phyloP scores from a whole-genome alignment of 2,329 filamentous ascomycete genomes.

The Magnaporthales sp. region DNA sequence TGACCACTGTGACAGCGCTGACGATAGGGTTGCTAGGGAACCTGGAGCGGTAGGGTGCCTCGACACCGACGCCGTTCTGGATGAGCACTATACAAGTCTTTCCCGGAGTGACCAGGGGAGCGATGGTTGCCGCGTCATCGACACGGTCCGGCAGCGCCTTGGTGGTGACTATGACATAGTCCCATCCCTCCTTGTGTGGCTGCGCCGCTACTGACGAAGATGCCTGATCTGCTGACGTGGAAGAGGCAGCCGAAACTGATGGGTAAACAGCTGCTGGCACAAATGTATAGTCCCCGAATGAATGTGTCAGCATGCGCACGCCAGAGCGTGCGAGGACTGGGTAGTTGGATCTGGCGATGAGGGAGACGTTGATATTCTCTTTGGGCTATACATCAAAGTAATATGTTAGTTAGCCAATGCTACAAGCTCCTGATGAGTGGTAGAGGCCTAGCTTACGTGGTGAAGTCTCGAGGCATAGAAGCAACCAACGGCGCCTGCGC shows the following conservation, averaged over 20 bases:
- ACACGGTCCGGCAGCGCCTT: conserved; percentile 59
- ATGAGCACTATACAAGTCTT: conserved; percentile 54
- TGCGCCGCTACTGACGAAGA: conserved; percentile 5
- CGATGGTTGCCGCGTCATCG: conserved; percentile 52
- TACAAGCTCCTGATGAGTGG: background rate
- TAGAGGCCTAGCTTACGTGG: conserved; percentile 29
- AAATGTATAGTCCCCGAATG: conserved; percentile 61
- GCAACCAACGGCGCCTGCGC: conserved; percentile 63
- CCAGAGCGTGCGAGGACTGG: conserved; percentile 50
- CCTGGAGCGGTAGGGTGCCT: conserved; percentile 53
- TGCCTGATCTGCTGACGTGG: conserved; percentile 11
- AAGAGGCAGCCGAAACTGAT: conserved; percentile 45
- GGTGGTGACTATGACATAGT: conserved; percentile 62
- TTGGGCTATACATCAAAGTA: conserved; percentile 26
- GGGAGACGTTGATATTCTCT: conserved; percentile 50
- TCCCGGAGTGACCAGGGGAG: conserved; percentile 44
- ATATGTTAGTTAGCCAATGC: background rate
- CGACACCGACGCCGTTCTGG: conserved; percentile 64
- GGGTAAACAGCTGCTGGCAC: conserved; percentile 52
- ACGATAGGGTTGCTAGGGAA: conserved; percentile 54
- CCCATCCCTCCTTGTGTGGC: conserved; percentile 20
- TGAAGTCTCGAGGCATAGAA: conserved; percentile 65
- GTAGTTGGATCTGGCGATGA: conserved; percentile 70
- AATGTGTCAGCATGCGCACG: conserved; percentile 54
- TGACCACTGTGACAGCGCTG: conserved; percentile 61